A percentile compares a stretch with the other conserved stretches of the same genome.
These are phyloP conservation scores for Malus sieversii DNA, from an alignment of 306 rosid genomes.

Conservation along the genomic window DNA sequence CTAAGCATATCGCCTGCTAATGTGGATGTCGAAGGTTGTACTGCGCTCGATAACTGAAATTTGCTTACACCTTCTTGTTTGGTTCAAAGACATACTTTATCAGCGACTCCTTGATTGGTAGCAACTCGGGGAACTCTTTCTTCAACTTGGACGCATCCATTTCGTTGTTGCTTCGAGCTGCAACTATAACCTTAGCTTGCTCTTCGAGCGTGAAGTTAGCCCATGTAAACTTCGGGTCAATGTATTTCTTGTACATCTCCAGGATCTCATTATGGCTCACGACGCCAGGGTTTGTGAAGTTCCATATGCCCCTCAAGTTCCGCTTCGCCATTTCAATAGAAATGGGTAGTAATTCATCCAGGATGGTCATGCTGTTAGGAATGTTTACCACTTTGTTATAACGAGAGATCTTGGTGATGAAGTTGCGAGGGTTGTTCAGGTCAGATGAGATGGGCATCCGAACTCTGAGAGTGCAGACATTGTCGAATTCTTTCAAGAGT, in stretches of 20 bases:
- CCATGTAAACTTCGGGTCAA: constrained; percentile 65
- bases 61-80: constrained; percentile 51
- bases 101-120: constrained; percentile 73
- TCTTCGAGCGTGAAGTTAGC: constrained; percentile 74
- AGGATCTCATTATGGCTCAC: constrained; percentile 84
- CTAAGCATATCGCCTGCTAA: constrained; percentile 5
- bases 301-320: constrained; percentile 81
- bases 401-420: constrained; percentile 83
- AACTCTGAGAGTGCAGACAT: constrained; percentile 85
- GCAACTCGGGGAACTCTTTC: constrained; percentile 76
- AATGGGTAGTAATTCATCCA: constrained; percentile 80
- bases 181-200: constrained; percentile 86
- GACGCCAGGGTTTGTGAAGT: constrained; percentile 87
- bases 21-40: constrained; percentile 15
- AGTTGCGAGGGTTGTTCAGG: constrained; percentile 77
- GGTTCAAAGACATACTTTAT: constrained; percentile 64
- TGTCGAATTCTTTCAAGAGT: constrained; percentile 73
- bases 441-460: constrained; percentile 91
- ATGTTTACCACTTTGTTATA: constrained; percentile 79
- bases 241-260: constrained; percentile 74
- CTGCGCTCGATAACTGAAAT: constrained; percentile 9
- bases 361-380: constrained; percentile 87
- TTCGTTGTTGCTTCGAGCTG: constrained; percentile 87
- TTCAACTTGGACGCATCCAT: constrained; percentile 80
- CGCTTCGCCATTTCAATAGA: constrained; percentile 85